Base-by-base conservation (phyloP, 352 stramenopile species). In the Globisporangium abappressorium region DNA sequence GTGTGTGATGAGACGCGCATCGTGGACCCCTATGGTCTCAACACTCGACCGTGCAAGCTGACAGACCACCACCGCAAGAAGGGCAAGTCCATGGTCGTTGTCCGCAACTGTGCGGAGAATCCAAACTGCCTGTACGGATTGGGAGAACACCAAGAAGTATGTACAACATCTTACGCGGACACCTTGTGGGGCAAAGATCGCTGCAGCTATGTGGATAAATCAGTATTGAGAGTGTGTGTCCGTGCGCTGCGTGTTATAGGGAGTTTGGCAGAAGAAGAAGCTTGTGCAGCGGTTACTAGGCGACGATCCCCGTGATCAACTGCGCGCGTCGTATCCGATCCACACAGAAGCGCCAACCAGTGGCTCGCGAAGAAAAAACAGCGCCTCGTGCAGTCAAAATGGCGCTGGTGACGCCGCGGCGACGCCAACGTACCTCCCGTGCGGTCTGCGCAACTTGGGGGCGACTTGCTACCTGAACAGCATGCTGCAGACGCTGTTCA, bases 381-480 rank as follows among this genome's bases (percentile, higher is more conserved):
- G 54, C 49, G 18, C 64, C 30, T 9, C 56, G 56, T 34, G 55
- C 61, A 68, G 38, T 9, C 36, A 62, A 24, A 41, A 8, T 14
- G 38, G 46, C 0, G 22, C 15, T 7, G 46, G n/a, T 22, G 43
- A 51, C 18, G 43, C 18, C 18, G 47, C 34, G 5, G 14, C 9
- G 6, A 57, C 38, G 8, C 18, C 15, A 26, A 30, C 26, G 1
- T 64, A 57, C 46, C 33, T 68, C 57, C 90, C 90, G 3, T 89
- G 77, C 20, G 87, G 89, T 26, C 78, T 96, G 73, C 81, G 87
- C 28, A 96, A 96, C 72, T 70, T 96, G 1, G 89, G 89, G 0
- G 89, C 89, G n/a, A 96, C 89, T 28, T 96, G 89, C 67, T 96
- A 96, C 69, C 64, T 96, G 36, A 94, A 94, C 74, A 95, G 87